Base-by-base conservation (phyloP, 1,139 yeast genomes). In the Blastobotrys malaysiensis region DNA sequence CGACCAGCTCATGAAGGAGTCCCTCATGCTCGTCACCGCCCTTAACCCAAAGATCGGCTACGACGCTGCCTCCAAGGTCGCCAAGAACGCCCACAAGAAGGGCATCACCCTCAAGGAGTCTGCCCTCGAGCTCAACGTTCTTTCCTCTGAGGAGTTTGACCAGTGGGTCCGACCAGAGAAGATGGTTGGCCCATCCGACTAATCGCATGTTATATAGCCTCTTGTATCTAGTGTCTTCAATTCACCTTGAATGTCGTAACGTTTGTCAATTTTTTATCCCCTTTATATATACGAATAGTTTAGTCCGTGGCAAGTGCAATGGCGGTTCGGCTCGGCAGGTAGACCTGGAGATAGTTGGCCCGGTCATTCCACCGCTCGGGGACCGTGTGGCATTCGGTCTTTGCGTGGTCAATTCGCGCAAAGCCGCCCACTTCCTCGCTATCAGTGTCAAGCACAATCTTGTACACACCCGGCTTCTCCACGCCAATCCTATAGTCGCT, bases 41-140 rank as follows among this genome's bases (percentile, higher is more conserved):
- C 83, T 93, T 71, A 95, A 93, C 82, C 98, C 99, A 65, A 90
- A 91, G 83, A 93, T 93, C 67, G 99, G 99, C 67, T 93, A 93
- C 76, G 99, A 93, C 72, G 81, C 85, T 65, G 98, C 99, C 56
- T 89, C 97, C 58, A 90, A 91, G 82, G 93, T 90, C 54, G 99
- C 99, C 64, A 93, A 93, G 81, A 89, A 93, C 69, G 99, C 99
- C 52, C 98, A 93, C 82, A 88, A 91, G 79, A 90, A 93, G 79
- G 97, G 97, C 31, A 80, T 91, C 68, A 93, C 99, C 48, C 83
- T 93, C 76, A 93, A 93, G 77, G 87, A 89, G 74, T 84, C 96
- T 58, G 97, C 97, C 59, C 78, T 93, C 67, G 96, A 93, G 74
- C 83, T 95, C 69, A 88, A 88, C 57, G 90, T 86, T 56, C 80